Conservation (phyloP, 1,139 yeast genomes). For the Geotrichum histeridarum region DNA sequence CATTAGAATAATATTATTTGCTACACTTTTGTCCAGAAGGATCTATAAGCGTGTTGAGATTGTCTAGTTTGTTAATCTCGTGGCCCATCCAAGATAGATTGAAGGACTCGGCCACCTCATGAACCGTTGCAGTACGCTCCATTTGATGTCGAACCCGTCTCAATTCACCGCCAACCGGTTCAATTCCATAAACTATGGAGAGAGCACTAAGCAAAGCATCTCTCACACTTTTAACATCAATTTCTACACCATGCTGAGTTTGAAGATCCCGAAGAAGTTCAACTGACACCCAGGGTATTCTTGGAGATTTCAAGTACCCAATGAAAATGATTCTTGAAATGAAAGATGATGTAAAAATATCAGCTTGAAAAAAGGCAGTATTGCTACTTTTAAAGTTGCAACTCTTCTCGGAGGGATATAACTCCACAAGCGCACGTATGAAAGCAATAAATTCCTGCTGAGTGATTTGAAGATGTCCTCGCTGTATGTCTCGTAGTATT, state of each 20-base stretch:
- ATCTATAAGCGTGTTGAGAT: neutral
- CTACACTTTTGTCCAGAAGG: neutral
- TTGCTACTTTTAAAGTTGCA: neutral
- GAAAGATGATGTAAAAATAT: slow-evolving; percentile 6
- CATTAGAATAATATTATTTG: neutral
- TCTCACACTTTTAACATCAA: slow-evolving; percentile 38
- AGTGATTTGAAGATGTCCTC: slow-evolving; percentile 1
- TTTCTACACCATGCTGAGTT: slow-evolving; percentile 2
- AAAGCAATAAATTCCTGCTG: slow-evolving; percentile 4
- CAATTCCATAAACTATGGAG: slow-evolving; percentile 4
- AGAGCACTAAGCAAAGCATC: slow-evolving; percentile 30
- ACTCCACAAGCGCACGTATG: slow-evolving; percentile 1
- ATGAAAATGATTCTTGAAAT: slow-evolving; percentile 4
- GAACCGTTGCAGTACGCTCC: slow-evolving; percentile 1
- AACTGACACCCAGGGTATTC: slow-evolving; percentile 9
- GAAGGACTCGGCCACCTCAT: slow-evolving; percentile 15
- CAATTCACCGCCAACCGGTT: slow-evolving; percentile 10
- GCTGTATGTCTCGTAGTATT: slow-evolving; percentile 8
- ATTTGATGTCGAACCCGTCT: slow-evolving; percentile 12
- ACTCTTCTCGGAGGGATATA: slow-evolving; percentile 7
- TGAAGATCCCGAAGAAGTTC: slow-evolving; percentile 5
- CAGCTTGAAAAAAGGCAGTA: neutral
- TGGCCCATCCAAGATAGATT: slow-evolving; percentile 19
- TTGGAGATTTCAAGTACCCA: slow-evolving; percentile 11
- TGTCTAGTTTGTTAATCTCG: neutral